Evolutionary conservation across 257 asterid species (phyloP), one percentile per base, ranked within the genome.

Genomic region (Ligustrum vulgare): DNA sequence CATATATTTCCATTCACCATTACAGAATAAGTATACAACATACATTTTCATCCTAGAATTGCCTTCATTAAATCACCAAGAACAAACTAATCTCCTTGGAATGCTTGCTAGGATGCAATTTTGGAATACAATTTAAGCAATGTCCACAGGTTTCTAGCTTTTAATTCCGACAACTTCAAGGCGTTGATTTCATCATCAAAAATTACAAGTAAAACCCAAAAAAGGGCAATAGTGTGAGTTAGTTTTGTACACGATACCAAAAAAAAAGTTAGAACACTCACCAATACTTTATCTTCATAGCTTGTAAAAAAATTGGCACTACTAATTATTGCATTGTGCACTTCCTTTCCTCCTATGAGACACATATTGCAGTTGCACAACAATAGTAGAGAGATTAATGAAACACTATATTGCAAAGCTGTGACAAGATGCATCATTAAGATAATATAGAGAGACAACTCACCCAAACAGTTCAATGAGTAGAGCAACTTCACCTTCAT

Each of bases 211-310:
- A 18, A 18, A 25, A 56, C 11, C 67, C 33, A 23, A 15, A 8
- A 25, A 9, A 25, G 35, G 45, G 70, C 70, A 67, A n/a, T n/a
- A n/a, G n/a, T n/a, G 34, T 64, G 78, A 64, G 32, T 31, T 58
- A 66, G 76, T 62, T 67, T 67, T n/a, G 45, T 35, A 65, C 23
- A 39, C 13, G 10, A 9, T 37, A 15, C n/a, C n/a, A 25, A 35
- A 35, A 72, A 23, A 31, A 67, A 66, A 66, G 56, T 72, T 73
- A 75, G 32, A 71, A 73, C 47, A 73, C 79, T 80, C 90, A 94
- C 99, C 98, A 94, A 77, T 60, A 94, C 99, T 92, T 94, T 98
- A 69, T 92, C 98, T 74, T 89, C 78, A 80, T 92, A 94, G 87
- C 85, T 83, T 78, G 98, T 86, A 82, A 94, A 92, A 58, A 79